Evolutionary conservation across 2,329 filamentous ascomycete genomes (phyloP), one percentile per base, ranked within the genome.

Genomic region (Colletotrichum endophyticum): DNA sequence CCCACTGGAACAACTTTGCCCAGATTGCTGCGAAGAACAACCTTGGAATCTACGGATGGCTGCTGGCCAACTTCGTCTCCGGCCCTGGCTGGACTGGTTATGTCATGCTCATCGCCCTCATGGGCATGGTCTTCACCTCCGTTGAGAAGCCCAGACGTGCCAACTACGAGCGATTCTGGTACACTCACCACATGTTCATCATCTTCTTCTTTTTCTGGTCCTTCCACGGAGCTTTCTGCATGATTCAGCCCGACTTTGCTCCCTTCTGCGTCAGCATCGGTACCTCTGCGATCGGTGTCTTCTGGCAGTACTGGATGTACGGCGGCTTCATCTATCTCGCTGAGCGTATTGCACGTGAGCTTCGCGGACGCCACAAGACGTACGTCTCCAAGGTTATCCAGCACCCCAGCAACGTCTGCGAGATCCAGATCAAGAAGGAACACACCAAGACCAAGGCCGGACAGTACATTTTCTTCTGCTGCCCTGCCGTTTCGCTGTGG

Each of bases 341-440:
- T n/a, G 95, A 98, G 86, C 90, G 95, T 77, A 88, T 96, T 73
- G 92, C 94, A 25, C 92, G 95, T 78, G 95, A 97, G 85, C 87
- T 96, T 56, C 93, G 95, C 70, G 95, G 95, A 62, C 91, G 93
- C 30, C 94, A 96, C 88, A 95, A 94, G 89, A 96, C 95, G 19
- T 95, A 94, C 83, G 94, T 98, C 76, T 95, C 94, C 78, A 97
- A 97, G 87, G 95, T 98, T 78, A 93, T 98, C 79, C 95, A 97
- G 87, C 95, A 98, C 84, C 95, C 95, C 9, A 95, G 94, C 88
- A 95, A 96, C 81, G 95, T 98, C 22, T 95, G 94, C 84, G 95
- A 98, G 86, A 96, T 98, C 77, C 95, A 97, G 87, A 96, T 98
- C 87, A 96, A 96, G 89, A 97, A 97, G 86, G 94, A 96, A 82